Conservation (phyloP, 257 asterid species). For the Forsythia suspensa region DNA sequence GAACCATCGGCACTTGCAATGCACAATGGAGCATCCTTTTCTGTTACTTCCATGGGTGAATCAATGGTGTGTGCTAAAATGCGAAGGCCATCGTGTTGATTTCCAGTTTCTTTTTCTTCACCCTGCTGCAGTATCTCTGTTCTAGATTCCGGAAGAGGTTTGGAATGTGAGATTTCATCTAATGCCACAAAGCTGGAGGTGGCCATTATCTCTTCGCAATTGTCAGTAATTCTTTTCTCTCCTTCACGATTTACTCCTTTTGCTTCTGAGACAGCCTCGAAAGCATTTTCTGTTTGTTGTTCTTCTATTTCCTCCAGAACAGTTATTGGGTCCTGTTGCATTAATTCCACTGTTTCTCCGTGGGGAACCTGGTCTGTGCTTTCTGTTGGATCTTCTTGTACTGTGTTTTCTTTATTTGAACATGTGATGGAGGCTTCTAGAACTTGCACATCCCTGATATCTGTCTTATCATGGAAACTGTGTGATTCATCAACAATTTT, state of each 20-base stretch:
- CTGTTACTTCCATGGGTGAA: background rate
- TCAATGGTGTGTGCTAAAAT: slow-evolving; percentile 7
- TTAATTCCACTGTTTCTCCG: slow-evolving; percentile 19
- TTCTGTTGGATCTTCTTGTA: slow-evolving; percentile 13
- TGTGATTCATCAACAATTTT: background rate
- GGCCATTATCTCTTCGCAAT: slow-evolving; percentile 11
- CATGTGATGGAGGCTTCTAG: slow-evolving; percentile 19
- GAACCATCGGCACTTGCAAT: slow-evolving; percentile 18
- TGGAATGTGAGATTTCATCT: slow-evolving; percentile 25
- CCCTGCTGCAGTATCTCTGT: slow-evolving; percentile 22
- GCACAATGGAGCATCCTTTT: background rate
- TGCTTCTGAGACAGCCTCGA: slow-evolving; percentile 15
- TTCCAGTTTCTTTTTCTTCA: slow-evolving; percentile 16
- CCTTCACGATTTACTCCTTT: slow-evolving; percentile 12
- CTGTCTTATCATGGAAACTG: background rate
- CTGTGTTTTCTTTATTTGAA: slow-evolving; percentile 19
- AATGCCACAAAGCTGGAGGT: slow-evolving; percentile 8
- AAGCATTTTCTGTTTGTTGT: background rate
- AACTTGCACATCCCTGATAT: slow-evolving; percentile 9
- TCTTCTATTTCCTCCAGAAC: background rate
- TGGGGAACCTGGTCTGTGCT: slow-evolving; percentile 14
- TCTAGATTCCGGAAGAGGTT: slow-evolving; percentile 4
- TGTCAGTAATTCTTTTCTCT: background rate
- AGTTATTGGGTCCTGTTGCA: background rate
- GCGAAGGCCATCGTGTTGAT: slow-evolving; percentile 7